A percentile compares a stretch with the other conserved stretches of the same genome.
Evolutionary conservation across 371 early-diverging fungal species (phyloP).

Genomic region (Syncephalis plumigaleata): DNA sequence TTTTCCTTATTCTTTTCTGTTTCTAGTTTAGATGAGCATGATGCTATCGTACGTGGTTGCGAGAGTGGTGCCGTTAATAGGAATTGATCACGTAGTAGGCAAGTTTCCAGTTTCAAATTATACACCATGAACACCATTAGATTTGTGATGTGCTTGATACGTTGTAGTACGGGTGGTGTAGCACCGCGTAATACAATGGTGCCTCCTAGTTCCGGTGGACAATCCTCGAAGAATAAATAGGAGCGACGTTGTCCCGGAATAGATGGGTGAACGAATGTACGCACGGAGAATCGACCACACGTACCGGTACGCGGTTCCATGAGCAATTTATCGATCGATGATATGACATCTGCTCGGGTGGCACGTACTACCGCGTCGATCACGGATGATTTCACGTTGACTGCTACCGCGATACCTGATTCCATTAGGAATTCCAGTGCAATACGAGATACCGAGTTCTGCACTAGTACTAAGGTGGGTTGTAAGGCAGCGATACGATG

Average conservation of each 20-base stretch:
- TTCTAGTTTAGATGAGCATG: no score
- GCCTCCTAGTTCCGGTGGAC: slow-evolving; percentile 59
- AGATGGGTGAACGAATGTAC: slow-evolving; percentile 53
- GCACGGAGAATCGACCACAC: slow-evolving; percentile 54
- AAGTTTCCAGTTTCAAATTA: slow-evolving; percentile 66
- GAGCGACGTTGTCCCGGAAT: slow-evolving; percentile 65
- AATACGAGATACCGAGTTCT: slow-evolving; percentile 53
- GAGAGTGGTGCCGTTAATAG: slow-evolving; percentile 21
- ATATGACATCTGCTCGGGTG: slow-evolving; percentile 64
- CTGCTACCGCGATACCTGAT: slow-evolving; percentile 51
- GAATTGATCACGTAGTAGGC: slow-evolving; percentile 54
- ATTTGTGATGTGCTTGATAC: slow-evolving; percentile 55
- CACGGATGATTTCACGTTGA: slow-evolving; percentile 66
- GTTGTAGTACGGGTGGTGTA: slow-evolving; percentile 25
- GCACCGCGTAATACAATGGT: slow-evolving; percentile 82
- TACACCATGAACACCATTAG: slow-evolving; percentile 69
- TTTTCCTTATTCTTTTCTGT: no score
- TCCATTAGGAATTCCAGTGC: slow-evolving; percentile 73
- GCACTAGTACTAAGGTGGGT: slow-evolving; percentile 65
- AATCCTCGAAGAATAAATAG: slow-evolving; percentile 71
- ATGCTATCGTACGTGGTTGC: no score
- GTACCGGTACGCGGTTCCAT: slow-evolving; percentile 46
- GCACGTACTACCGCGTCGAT: slow-evolving; percentile 64
- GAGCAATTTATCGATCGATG: slow-evolving; percentile 54
- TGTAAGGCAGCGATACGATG: slow-evolving; percentile 48